A percentile compares a stretch with the other conserved stretches of the same genome.
phyloP scores from a whole-genome alignment of 2,329 filamentous ascomycete genomes.

The Botrytis cinerea region DNA sequence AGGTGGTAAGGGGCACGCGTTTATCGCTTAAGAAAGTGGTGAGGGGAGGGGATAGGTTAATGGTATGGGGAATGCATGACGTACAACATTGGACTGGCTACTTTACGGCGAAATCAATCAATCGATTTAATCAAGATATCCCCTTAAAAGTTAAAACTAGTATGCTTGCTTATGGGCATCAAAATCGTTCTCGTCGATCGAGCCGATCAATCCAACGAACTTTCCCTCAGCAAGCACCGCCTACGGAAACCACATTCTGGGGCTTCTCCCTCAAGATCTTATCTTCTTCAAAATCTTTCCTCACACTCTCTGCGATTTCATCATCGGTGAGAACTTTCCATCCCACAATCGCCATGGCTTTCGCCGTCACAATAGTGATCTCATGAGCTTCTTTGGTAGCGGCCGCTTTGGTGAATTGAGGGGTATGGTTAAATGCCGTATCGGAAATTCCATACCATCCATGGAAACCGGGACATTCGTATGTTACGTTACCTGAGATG shows the following conservation, averaged over 20 bases:
- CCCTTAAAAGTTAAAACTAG: background rate
- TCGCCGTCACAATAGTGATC: slow-evolving; percentile 32
- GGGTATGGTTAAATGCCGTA: slow-evolving; percentile 53
- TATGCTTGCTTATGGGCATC: background rate
- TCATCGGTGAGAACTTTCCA: slow-evolving; percentile 50
- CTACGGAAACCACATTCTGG: background rate
- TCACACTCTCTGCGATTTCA: slow-evolving; percentile 47
- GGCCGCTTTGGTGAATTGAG: slow-evolving; percentile 45
- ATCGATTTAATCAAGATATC: background rate
- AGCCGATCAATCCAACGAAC: background rate
- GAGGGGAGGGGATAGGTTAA: too few relatives aligned
- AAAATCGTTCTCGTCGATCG: background rate
- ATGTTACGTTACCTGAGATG: slow-evolving; percentile 55
- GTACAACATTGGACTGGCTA: too few relatives aligned
- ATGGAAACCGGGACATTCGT: slow-evolving; percentile 57
- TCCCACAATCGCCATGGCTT: slow-evolving; percentile 47
- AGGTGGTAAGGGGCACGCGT: background rate
- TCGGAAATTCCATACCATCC: slow-evolving; percentile 54
- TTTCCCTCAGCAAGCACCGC: background rate
- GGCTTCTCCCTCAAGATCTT: slow-evolving; percentile 5
- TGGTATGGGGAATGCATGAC: too few relatives aligned
- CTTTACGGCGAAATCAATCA: background rate
- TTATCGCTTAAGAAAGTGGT: background rate
- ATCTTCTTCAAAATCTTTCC: slow-evolving; percentile 44
- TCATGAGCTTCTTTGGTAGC: slow-evolving; percentile 38